Percentiles rank a stretch among this genome's conserved stretches.
These are phyloP conservation scores for Thinopyrum elongatum DNA, from an alignment of 176 grass and related monocot species.

Conservation along the genomic window DNA sequence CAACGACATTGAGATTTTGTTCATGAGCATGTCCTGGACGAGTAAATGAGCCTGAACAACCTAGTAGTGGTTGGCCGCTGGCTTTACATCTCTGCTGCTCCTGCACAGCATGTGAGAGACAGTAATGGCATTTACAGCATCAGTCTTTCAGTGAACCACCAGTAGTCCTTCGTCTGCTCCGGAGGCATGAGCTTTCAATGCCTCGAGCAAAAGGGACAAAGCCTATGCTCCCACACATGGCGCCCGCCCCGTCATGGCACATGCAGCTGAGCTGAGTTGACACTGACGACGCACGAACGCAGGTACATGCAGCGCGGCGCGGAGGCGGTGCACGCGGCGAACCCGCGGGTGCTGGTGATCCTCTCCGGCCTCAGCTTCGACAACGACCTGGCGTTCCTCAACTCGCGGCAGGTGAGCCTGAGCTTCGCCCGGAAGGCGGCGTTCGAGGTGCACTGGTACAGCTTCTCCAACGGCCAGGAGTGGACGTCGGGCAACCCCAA, in stretches of 20 bases:
- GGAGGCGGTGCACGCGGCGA: conserved; percentile 74
- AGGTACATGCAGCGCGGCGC: conserved; percentile 92
- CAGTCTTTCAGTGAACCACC: conserved; percentile 3
- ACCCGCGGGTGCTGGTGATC: conserved; percentile 67
- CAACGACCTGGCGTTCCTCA: conserved; percentile 80
- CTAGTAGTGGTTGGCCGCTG: conserved; percentile 33
- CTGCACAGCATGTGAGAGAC: conserved; percentile 34
- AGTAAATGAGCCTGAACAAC: conserved; percentile 27
- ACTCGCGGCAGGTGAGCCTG: conserved; percentile 40
- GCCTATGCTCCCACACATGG: background rate
- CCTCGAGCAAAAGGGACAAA: background rate
- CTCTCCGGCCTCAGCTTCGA: conserved; percentile 76
- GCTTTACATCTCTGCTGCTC: background rate
- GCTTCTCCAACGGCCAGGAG: conserved; percentile 62
- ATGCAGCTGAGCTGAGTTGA: background rate
- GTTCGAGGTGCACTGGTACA: conserved; percentile 97
- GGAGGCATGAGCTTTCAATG: background rate
- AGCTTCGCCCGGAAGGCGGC: conserved; percentile 62
- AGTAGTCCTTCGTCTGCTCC: background rate
- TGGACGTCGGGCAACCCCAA: conserved; percentile 69
- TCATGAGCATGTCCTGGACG: background rate
- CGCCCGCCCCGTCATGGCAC: background rate
- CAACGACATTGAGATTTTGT: background rate
- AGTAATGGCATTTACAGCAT: conserved; percentile 22
- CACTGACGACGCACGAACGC: background rate